Conservation (phyloP, 2,329 filamentous ascomycete species). For the Penicillium sp. region DNA sequence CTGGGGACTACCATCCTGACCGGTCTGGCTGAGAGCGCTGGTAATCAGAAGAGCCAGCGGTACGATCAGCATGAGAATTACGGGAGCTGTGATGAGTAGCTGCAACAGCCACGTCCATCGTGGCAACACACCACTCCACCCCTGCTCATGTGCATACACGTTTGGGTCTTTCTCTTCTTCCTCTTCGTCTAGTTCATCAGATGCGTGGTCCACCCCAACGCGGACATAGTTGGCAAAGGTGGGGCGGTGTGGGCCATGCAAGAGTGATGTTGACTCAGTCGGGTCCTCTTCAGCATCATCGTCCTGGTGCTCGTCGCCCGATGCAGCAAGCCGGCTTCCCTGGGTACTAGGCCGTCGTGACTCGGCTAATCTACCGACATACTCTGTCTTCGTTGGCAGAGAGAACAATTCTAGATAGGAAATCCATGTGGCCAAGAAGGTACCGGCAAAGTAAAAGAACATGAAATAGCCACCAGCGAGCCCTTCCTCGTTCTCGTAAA, state of each 20-base stretch:
- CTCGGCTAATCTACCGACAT: conserved; percentile 57
- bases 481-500: conserved; percentile 72
- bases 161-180: conserved; percentile 33
- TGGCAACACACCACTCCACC: conserved; percentile 78
- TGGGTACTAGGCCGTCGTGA: conserved; percentile 38
- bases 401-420: conserved; percentile 78
- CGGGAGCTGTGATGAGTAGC: conserved; percentile 74
- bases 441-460: conserved; percentile 73
- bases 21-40: conserved; percentile 74
- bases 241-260: conserved; percentile 51
- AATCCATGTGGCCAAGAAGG: conserved; percentile 72
- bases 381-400: conserved; percentile 69
- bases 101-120: conserved; percentile 87
- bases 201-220: conserved; percentile 31
- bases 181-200: conserved; percentile 29
- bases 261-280: conserved; percentile 59
- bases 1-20: conserved; percentile 74
- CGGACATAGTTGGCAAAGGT: conserved; percentile 58
- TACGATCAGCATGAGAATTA: conserved; percentile 73
- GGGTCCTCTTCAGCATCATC: conserved; percentile 41
- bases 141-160: conserved; percentile 71
- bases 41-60: conserved; percentile 74
- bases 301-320: conserved; percentile 40
- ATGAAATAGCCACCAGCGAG: conserved; percentile 77
- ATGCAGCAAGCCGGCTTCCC: conserved; percentile 45